Base-by-base conservation (phyloP, 441 rosid genomes). In the Omphalea diandra region DNA sequence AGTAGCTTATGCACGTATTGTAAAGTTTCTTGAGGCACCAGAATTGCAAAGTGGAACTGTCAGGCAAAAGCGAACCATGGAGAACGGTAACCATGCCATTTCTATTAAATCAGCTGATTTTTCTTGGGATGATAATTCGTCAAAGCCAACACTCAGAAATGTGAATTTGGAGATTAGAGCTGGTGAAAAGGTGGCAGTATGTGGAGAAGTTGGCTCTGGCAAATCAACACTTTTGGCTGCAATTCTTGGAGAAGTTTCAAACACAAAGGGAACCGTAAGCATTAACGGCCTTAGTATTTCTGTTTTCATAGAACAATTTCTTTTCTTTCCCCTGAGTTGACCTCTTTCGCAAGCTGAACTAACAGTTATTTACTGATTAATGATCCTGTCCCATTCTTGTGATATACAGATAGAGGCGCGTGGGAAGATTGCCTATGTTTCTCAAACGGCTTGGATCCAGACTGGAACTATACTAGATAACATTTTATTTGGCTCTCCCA, bases 121-220 rank as follows among this genome's bases (percentile, higher is more conserved):
- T 82, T 88, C 93, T 1, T 96, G 99, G 99, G 96, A 87, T 58
- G 88, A 88, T 74, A 70, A 83, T 63, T 77, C 83, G 43, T 56
- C 64, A 36, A 86, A 84, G 77, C 83, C 89, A 4, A 89, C 91
- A 36, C 78, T 96, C 32, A 84, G 89, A 74, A 84, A 83, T 75
- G 80, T 91, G 71, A 78, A 58, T 75, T 77, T 94, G 71, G 86
- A 82, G 75, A 82, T 86, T 73, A 82, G 78, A 72, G 76, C 79
- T 56, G 89, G 93, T 46, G 88, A 87, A 74, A 94, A 90, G 84
- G 85, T 94, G 10, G 99, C 96, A 36, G 83, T 94, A 58, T 92
- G 99, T 67, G 99, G 99, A 65, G 98, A 94, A 84, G 99, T 94
- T 75, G 99, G 98, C 71, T 94, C 98, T 0, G 99, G 99, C 3